Percentiles rank a stretch among this genome's conserved stretches.
phyloP scores from a whole-genome alignment of 202 grass and related monocot genomes.

The Miscanthus sacchariflorus region DNA sequence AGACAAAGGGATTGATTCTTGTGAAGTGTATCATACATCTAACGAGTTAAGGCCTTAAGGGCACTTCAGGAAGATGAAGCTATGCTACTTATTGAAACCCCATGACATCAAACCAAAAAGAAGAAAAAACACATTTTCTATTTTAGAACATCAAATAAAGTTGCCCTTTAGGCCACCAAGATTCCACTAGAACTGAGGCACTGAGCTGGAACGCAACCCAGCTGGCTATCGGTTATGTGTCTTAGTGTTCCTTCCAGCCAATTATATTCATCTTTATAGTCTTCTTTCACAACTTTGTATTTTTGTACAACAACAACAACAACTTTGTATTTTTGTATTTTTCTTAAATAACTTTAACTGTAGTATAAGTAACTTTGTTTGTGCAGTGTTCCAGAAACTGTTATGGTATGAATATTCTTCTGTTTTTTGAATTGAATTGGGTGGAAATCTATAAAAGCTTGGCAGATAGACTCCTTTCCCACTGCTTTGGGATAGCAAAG shows the following conservation, averaged over 20 bases:
- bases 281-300: background rate
- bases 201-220: background rate
- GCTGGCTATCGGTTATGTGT: background rate
- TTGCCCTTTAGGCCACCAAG: background rate
- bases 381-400: background rate
- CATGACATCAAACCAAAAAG: background rate
- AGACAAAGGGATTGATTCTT: background rate
- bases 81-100: background rate
- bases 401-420: background rate
- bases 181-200: conserved; percentile 7
- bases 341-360: background rate
- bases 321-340: background rate
- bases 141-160: conserved; percentile 2
- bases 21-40: background rate
- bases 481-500: background rate
- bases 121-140: background rate
- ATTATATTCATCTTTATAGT: conserved; percentile 1
- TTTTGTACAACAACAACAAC: background rate
- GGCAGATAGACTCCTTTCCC: background rate
- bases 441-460: background rate
- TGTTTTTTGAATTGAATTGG: background rate
- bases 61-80: background rate
- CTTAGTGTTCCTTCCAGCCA: background rate
- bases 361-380: background rate
- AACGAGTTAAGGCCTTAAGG: background rate